Conservation (phyloP, 306 rosid species). For the Fragaria iinumae region DNA sequence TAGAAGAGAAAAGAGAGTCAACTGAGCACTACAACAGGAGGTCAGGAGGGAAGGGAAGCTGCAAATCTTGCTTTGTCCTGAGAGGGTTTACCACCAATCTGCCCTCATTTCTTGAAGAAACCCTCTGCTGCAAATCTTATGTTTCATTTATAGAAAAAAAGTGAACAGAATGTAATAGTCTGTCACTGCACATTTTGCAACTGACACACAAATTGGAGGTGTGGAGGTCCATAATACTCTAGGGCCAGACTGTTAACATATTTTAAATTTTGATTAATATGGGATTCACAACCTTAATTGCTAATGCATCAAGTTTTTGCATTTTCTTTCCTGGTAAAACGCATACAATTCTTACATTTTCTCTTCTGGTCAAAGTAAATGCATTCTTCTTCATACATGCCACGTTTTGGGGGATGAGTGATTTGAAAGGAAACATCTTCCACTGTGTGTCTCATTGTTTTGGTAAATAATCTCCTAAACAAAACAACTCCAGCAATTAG, state of each 20-base stretch:
- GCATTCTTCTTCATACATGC: not conserved
- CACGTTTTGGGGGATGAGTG: not conserved
- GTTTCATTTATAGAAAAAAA: not conserved
- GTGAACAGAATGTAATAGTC: constrained; percentile 20
- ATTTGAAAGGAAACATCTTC: not conserved
- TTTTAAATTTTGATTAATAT: not conserved
- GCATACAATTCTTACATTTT: not conserved
- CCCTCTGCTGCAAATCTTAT: constrained; percentile 10
- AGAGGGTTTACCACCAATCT: constrained; percentile 38
- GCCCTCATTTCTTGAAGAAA: constrained; percentile 26
- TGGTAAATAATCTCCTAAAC: not conserved
- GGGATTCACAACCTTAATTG: not conserved
- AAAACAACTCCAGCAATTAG: not conserved
- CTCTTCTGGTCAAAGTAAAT: constrained; percentile 1
- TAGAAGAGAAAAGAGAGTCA: constrained; percentile 30
- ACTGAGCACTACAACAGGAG: constrained; percentile 18
- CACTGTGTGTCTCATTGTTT: constrained; percentile 2
- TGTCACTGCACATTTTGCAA: constrained; percentile 11
- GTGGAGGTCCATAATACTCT: constrained; percentile 19
- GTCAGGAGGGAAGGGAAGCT: constrained; percentile 18
- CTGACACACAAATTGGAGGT: constrained; percentile 13
- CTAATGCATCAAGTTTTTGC: not conserved
- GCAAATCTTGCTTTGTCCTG: constrained; percentile 41
- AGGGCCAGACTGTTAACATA: not conserved
- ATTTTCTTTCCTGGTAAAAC: not conserved